Base-by-base conservation (phyloP, 1,139 yeast species). In the Candida sanyaensis region DNA sequence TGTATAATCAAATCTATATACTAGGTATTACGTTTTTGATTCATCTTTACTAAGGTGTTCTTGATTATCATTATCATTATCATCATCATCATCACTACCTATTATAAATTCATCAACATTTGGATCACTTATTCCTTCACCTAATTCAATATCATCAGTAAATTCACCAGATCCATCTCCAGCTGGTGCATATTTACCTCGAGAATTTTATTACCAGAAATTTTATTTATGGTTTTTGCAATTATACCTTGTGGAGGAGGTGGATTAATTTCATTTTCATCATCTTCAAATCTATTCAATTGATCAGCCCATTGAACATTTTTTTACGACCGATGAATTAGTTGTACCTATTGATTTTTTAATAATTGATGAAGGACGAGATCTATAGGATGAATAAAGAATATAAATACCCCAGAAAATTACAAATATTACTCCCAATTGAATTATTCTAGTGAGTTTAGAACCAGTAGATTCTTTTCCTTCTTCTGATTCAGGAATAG, bases 231-330 rank as follows among this genome's bases (percentile, higher is more conserved):
- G 2, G 80, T 75, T 47, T 71, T 73, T 12, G 72, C 58, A 8
- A 78, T 54, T 48, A 78, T 64, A 2, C 76, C 69, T 37, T 61
- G 53, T 11, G 40, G 51, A 31, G 50, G 52, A 28, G 42, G 50
- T 33, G 50, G 47, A 31, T 39, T 47, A 28, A 33, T 36, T 10
- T 54, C 62, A 5, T 51, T 60, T 24, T 64, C 68, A 26, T 69
- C 73, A 27, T 62, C 68, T 52, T 73, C 73, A 53, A 68, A 69
- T 40, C 61, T 61, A 49, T 75, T 58, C 48, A 76, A 59, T 58
- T 78, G 80, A 56, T 80, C 84, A 7, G 81, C 77, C 85, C 85
- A 81, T 60, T 77, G 84, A 11, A 81, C 86, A 50, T 74, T 77
- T 80, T 80, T 64, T 77, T 78, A 55, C 69, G 71, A 6, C 45